These are phyloP conservation scores for Conidiobolus incongruus DNA, from an alignment of 371 early-diverging fungal species.

Conservation along the genomic window DNA sequence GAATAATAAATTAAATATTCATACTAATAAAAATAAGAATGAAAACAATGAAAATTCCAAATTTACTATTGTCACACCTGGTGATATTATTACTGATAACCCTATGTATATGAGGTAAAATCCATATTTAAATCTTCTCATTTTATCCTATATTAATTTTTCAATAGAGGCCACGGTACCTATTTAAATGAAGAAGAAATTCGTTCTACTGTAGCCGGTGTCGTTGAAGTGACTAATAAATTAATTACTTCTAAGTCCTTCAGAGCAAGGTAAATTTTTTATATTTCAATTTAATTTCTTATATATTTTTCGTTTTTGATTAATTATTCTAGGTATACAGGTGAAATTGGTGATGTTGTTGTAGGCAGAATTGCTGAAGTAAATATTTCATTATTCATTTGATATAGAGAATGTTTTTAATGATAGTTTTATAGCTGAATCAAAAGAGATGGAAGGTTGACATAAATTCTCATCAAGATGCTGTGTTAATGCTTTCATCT, in stretches of 20 bases:
- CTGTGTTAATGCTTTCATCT: conserved; percentile 71
- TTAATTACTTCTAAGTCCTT: conserved; percentile 83
- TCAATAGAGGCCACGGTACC: conserved; percentile 85
- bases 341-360: conserved; percentile 97
- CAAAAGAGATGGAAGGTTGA: conserved; percentile 96
- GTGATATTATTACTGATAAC: conserved; percentile 64
- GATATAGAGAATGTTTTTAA: too few relatives aligned
- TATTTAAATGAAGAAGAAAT: conserved; percentile 41
- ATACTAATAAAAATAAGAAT: too few relatives aligned
- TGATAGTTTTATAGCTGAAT: conserved; percentile 23
- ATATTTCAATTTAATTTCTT: background rate
- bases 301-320: background rate
- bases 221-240: conserved; percentile 88
- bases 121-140: background rate
- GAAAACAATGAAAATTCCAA: too few relatives aligned
- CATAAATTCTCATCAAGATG: conserved; percentile 76
- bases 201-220: conserved; percentile 75
- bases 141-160: background rate
- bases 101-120: conserved; percentile 55
- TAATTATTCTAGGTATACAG: conserved; percentile 29
- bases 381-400: conserved; percentile 3
- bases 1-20: too few relatives aligned
- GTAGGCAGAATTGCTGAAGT: conserved; percentile 92
- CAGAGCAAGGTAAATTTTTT: conserved; percentile 63
- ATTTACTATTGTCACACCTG: conserved; percentile 85